These are phyloP conservation scores for Aspergillus novoparasiticus DNA, from an alignment of 2,329 filamentous ascomycete species.

Conservation along the genomic window DNA sequence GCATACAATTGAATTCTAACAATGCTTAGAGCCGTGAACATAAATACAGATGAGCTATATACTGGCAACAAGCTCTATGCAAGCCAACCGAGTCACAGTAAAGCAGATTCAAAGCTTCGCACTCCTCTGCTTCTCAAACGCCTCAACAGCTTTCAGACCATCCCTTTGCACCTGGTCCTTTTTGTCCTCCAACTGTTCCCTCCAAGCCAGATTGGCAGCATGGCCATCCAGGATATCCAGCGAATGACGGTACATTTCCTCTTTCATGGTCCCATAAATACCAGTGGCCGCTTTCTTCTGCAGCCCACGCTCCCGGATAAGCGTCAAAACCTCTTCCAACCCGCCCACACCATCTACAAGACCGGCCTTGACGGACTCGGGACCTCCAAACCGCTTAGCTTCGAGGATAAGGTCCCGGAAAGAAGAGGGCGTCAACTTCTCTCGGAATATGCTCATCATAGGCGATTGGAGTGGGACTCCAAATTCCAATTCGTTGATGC, in stretches of 20 bases:
- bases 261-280: slow-evolving; percentile 72
- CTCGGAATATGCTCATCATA: slow-evolving; percentile 74
- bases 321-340: slow-evolving; percentile 61
- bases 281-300: slow-evolving; percentile 64
- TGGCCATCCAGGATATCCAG: slow-evolving; percentile 60
- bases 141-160: slow-evolving; percentile 52
- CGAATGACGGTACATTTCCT: slow-evolving; percentile 73
- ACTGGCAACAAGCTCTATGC: no score
- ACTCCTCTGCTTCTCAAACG: slow-evolving; percentile 50
- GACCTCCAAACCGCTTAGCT: slow-evolving; percentile 66
- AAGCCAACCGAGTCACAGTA: neutral
- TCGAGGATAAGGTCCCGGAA: slow-evolving; percentile 73
- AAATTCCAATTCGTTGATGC: slow-evolving; percentile 80
- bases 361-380: slow-evolving; percentile 65
- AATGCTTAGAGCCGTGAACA: no score
- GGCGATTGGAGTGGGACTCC: slow-evolving; percentile 73
- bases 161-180: slow-evolving; percentile 44
- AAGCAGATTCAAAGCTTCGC: slow-evolving; percentile 30
- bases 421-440: slow-evolving; percentile 60
- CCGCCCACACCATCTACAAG: slow-evolving; percentile 71
- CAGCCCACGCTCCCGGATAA: slow-evolving; percentile 63
- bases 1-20: neutral
- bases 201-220: slow-evolving; percentile 47
- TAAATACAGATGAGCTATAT: neutral
- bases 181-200: slow-evolving; percentile 53